phyloP scores from a whole-genome alignment of 108 stramenopile species.

The Cyclotella choctawhatcheeana region DNA sequence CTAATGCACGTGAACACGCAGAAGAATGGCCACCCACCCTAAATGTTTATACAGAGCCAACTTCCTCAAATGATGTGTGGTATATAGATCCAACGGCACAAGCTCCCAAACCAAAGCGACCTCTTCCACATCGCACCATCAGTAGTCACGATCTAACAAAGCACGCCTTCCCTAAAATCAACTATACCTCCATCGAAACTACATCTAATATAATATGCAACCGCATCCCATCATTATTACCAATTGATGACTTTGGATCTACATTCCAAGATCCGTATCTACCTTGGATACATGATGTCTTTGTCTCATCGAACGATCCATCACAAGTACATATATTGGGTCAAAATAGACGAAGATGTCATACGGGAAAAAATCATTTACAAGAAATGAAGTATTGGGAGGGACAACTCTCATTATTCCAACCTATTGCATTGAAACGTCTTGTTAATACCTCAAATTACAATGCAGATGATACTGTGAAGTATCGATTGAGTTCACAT shows the following conservation, averaged over 20 bases:
- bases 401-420: constrained; percentile 73
- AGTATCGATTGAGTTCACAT: constrained; percentile 74
- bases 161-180: constrained; percentile 29
- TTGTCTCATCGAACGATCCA: constrained; percentile 45
- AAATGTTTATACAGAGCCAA: constrained; percentile 40
- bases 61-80: constrained; percentile 35
- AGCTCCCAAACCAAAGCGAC: constrained; percentile 17
- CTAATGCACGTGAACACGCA: not conserved
- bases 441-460: constrained; percentile 11
- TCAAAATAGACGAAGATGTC: constrained; percentile 73
- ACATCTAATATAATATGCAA: constrained; percentile 27
- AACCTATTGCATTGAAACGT: constrained; percentile 63
- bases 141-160: constrained; percentile 29
- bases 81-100: constrained; percentile 31
- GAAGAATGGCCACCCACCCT: constrained; percentile 47
- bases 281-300: constrained; percentile 76
- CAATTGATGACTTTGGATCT: constrained; percentile 66
- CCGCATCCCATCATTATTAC: constrained; percentile 42
- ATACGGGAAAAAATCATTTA: constrained; percentile 55
- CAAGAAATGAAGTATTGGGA: constrained; percentile 64
- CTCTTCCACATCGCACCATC: constrained; percentile 31
- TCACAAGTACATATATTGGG: constrained; percentile 56
- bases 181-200: constrained; percentile 4
- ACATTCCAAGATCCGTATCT: constrained; percentile 63
- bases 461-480: constrained; percentile 12